Conservation (phyloP, 768 basidiomycete species). For the Collybia sp. region DNA sequence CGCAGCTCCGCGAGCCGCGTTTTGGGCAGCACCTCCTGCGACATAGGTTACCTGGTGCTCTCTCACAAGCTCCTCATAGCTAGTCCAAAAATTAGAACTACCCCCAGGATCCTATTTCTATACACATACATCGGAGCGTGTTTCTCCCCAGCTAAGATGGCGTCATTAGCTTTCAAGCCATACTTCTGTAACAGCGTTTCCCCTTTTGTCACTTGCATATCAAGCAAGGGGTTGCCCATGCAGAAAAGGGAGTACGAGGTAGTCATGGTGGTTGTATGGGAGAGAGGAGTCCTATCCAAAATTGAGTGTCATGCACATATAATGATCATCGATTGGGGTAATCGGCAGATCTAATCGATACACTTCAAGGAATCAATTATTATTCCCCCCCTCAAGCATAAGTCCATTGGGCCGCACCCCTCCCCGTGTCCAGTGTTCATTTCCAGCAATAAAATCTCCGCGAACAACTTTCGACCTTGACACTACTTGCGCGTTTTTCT, state of each 20-base stretch:
- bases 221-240: conserved; percentile 94
- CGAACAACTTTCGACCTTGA: conserved; percentile 53
- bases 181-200: conserved; percentile 88
- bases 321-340: background rate
- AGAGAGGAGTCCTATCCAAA: background rate
- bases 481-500: conserved; percentile 32
- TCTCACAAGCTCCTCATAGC: conserved; percentile 84
- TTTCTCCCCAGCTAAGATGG: conserved; percentile 89
- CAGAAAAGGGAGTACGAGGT: conserved; percentile 69
- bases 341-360: background rate
- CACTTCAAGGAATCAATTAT: conserved; percentile 15
- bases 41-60: conserved; percentile 82
- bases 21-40: conserved; percentile 96
- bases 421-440: conserved; percentile 55
- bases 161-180: conserved; percentile 88
- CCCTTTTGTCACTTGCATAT: conserved; percentile 89
- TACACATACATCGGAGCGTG: conserved; percentile 75
- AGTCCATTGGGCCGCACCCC: conserved; percentile 31
- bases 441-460: conserved; percentile 57
- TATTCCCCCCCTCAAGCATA: conserved; percentile 13
- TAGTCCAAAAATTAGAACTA: conserved; percentile 22
- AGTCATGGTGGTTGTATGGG: conserved; percentile 30
- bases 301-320: background rate
- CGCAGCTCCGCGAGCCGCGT: conserved; percentile 93
- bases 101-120: background rate